Evolutionary conservation across 176 grass and related monocot genomes (phyloP).

Genomic region (Oropetium thomaeum): DNA sequence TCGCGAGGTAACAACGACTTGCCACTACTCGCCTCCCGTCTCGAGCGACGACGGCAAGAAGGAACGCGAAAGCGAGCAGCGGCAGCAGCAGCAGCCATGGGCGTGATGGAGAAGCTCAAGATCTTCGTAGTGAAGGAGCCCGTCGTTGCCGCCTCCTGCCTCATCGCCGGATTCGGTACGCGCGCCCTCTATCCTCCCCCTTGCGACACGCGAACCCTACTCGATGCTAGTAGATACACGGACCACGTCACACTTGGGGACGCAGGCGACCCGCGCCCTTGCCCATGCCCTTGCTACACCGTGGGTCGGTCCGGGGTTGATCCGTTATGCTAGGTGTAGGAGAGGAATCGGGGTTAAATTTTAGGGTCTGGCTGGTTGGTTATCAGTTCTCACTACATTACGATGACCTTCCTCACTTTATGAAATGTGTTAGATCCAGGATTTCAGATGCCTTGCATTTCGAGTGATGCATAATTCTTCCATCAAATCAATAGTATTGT

Average conservation of each 20-base stretch:
- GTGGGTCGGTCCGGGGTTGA: neutral
- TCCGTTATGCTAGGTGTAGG: neutral
- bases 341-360: neutral
- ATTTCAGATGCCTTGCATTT: neutral
- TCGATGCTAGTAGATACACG: constrained; percentile 14
- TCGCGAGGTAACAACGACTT: neutral
- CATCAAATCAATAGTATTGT: neutral
- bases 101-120: constrained; percentile 73
- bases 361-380: fast-evolving
- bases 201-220: constrained; percentile 22
- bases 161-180: constrained; percentile 88
- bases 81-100: constrained; percentile 35
- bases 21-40: neutral
- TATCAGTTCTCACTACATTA: neutral
- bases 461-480: neutral
- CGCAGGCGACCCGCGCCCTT: neutral
- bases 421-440: constrained; percentile 8
- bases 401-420: neutral
- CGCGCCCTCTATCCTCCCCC: neutral
- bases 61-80: neutral
- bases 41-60: constrained; percentile 24
- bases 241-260: neutral
- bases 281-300: neutral
- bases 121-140: constrained; percentile 83
- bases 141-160: constrained; percentile 78